These are phyloP conservation scores for Penicillium malachiteum DNA, from an alignment of 495 filamentous ascomycete species.

Conservation along the genomic window DNA sequence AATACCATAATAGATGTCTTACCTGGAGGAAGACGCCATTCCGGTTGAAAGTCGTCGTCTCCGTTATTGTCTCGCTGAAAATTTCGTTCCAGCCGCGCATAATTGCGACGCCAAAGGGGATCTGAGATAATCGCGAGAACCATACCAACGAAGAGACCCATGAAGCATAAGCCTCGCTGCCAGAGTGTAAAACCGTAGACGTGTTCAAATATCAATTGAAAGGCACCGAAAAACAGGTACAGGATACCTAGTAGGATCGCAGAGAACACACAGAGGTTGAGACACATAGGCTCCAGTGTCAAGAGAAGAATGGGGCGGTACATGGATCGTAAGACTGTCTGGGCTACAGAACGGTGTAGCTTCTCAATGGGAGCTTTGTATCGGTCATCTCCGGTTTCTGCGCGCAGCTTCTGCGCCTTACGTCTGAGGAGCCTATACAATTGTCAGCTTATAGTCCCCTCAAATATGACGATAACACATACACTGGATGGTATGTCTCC, in stretches of 20 bases:
- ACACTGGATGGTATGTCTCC: constrained; percentile 84
- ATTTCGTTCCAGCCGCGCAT: constrained; percentile 60
- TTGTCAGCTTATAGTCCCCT: constrained; percentile 24
- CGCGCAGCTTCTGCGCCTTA: constrained; percentile 70
- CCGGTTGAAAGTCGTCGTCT: constrained; percentile 67
- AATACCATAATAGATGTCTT: constrained; percentile 11
- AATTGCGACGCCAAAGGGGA: constrained; percentile 73
- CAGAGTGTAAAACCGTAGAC: constrained; percentile 79
- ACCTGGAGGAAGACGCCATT: constrained; percentile 77
- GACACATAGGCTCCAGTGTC: constrained; percentile 80
- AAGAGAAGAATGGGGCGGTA: constrained; percentile 83
- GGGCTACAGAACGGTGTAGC: constrained; percentile 64
- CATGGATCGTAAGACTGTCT: constrained; percentile 67
- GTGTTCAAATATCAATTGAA: constrained; percentile 75
- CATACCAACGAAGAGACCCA: constrained; percentile 82
- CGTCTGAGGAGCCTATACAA: constrained; percentile 60
- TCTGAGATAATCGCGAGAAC: constrained; percentile 65
- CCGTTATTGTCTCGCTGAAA: constrained; percentile 48
- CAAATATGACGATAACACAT: constrained; percentile 10
- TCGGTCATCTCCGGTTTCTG: constrained; percentile 72
- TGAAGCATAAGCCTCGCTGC: constrained; percentile 78
- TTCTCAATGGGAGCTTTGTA: constrained; percentile 84
- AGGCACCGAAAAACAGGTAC: constrained; percentile 95
- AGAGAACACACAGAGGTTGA: constrained; percentile 80
- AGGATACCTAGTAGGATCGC: constrained; percentile 84